These are phyloP conservation scores for Backusella parvicylindrica DNA, from an alignment of 192 early-diverging fungal species.

Conservation along the genomic window DNA sequence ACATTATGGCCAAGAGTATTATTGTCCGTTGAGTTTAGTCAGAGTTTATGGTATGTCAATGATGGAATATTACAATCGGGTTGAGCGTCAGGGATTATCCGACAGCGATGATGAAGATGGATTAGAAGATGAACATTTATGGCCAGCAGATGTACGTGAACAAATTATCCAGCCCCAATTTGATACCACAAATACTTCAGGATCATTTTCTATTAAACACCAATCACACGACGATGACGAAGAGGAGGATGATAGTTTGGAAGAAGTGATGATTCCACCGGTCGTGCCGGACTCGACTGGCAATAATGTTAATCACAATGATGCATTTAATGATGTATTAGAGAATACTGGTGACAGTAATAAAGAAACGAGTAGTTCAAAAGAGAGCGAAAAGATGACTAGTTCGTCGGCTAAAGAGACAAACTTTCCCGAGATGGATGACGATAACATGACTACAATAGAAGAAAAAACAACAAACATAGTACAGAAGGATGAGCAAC, in stretches of 20 bases:
- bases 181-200: conserved; percentile 16
- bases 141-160: conserved; percentile 31
- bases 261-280: conserved; percentile 4
- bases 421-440: background rate
- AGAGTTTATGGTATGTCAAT: conserved; percentile 90
- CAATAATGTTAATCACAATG: background rate
- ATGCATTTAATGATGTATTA: background rate
- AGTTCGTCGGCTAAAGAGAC: background rate
- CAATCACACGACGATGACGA: background rate
- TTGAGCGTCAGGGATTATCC: conserved; percentile 37
- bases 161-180: conserved; percentile 25
- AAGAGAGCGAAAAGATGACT: background rate
- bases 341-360: background rate
- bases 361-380: background rate
- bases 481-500: background rate
- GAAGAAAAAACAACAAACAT: background rate
- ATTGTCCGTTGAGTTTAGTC: conserved; percentile 88
- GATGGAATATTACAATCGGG: conserved; percentile 80
- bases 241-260: background rate
- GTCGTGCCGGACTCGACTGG: background rate
- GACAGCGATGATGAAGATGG: conserved; percentile 13
- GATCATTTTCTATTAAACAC: conserved; percentile 1
- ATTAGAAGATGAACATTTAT: conserved; percentile 17
- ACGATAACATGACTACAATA: background rate
- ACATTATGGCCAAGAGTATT: conserved; percentile 90